phyloP scores from a whole-genome alignment of 2,329 filamentous ascomycete genomes.

The Diaporthe citriasiana region DNA sequence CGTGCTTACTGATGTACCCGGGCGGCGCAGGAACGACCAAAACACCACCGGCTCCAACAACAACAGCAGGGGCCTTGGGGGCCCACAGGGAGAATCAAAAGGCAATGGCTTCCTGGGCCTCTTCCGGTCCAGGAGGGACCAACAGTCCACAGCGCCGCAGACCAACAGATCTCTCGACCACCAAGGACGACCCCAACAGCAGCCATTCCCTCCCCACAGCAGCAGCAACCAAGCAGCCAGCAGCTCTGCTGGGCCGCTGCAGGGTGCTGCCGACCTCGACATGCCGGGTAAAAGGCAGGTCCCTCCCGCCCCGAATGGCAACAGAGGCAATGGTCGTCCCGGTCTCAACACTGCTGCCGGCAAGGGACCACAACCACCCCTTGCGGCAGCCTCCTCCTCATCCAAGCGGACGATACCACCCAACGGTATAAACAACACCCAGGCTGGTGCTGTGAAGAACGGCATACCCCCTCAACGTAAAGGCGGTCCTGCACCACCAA shows the following conservation, averaged over 20 bases:
- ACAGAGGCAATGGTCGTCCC: slow-evolving; percentile 11
- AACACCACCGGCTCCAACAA: background rate
- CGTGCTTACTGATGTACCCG: slow-evolving; percentile 32
- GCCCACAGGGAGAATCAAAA: slow-evolving; percentile 20
- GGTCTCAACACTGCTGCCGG: slow-evolving; percentile 5
- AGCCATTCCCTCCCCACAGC: slow-evolving; percentile 5
- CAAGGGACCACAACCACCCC: background rate
- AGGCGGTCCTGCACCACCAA: background rate
- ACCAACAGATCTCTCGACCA: slow-evolving; percentile 4
- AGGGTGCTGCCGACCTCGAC: background rate
- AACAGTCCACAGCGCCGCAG: background rate
- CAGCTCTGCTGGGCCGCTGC: slow-evolving; percentile 30
- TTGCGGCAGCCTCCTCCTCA: background rate
- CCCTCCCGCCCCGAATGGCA: background rate
- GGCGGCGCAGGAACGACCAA: slow-evolving; percentile 11
- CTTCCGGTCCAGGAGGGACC: slow-evolving; percentile 27
- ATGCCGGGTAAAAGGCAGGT: slow-evolving; percentile 13
- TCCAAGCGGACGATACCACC: slow-evolving; percentile 12
- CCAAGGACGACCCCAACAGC: slow-evolving; percentile 5
- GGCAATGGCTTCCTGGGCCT: slow-evolving; percentile 15
- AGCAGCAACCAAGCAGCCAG: slow-evolving; percentile 26
- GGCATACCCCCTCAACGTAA: background rate
- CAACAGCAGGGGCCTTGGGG: slow-evolving; percentile 27
- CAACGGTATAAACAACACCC: background rate
- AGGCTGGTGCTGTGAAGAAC: slow-evolving; percentile 17